Conservation (phyloP, 129 eudicot species). For the Chrysanthemum lavandulifolium region DNA sequence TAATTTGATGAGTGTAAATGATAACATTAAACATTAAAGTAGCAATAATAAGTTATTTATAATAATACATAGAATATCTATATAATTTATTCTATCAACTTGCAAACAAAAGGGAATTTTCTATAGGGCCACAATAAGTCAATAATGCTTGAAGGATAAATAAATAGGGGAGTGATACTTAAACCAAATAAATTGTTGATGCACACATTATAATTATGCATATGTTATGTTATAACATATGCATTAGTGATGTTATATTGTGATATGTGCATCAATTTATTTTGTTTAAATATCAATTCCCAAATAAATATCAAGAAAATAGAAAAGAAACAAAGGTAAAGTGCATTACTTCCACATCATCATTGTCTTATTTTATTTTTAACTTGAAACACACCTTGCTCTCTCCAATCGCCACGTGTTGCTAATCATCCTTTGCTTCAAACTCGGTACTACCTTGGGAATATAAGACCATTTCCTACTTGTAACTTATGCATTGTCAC, state of each 20-base stretch:
- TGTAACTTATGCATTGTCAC: conserved; percentile 3
- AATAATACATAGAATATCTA: too few relatives aligned
- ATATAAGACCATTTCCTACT: conserved; percentile 16
- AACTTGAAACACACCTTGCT: conserved; percentile 10
- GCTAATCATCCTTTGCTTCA: conserved; percentile 27
- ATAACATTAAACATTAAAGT: too few relatives aligned
- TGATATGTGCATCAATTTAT: too few relatives aligned
- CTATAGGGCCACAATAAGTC: conserved; percentile 6
- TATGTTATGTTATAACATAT: too few relatives aligned
- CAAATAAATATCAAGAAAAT: neutral
- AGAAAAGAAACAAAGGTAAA: conserved; percentile 3
- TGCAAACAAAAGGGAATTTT: neutral
- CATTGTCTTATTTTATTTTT: neutral
- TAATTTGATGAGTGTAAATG: too few relatives aligned
- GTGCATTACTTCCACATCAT: conserved; percentile 23
- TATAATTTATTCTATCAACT: neutral
- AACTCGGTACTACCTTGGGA: conserved; percentile 27
- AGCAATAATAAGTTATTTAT: too few relatives aligned
- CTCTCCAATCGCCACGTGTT: conserved; percentile 25
- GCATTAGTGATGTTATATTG: too few relatives aligned
- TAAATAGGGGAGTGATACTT: too few relatives aligned
- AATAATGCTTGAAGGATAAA: neutral
- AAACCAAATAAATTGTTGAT: too few relatives aligned
- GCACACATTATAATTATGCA: too few relatives aligned
- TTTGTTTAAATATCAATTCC: too few relatives aligned